A percentile compares a stretch with the other conserved stretches of the same genome.
Conservation (phyloP, 1,139 yeast species). For the Yamadazyma taylorii region DNA sequence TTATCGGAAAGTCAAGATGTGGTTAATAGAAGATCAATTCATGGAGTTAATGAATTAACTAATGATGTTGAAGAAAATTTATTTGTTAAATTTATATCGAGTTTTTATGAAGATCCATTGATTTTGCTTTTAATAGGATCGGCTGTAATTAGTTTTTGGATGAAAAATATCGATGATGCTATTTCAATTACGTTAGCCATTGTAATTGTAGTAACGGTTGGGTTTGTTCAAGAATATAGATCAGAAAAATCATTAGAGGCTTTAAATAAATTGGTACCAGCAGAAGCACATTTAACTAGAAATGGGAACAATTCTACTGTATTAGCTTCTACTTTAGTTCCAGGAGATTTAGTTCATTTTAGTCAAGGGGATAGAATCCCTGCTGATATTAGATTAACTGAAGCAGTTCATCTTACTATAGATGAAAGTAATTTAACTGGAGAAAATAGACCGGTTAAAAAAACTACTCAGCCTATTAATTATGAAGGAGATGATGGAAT, state of each 20-base stretch:
- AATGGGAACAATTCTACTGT: conserved; percentile 74
- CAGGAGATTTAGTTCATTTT: conserved; percentile 90
- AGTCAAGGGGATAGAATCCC: conserved; percentile 93
- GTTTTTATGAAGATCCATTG: conserved; percentile 86
- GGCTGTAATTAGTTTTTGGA: conserved; percentile 76
- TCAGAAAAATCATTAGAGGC: conserved; percentile 94
- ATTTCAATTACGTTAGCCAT: conserved; percentile 86
- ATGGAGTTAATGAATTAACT: conserved; percentile 76
- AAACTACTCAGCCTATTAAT: conserved; percentile 41
- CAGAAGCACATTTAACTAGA: conserved; percentile 86
- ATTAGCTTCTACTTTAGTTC: conserved; percentile 82
- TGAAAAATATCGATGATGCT: conserved; percentile 95
- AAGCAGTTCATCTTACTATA: conserved; percentile 73
- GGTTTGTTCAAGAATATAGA: conserved; percentile 93
- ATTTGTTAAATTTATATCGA: conserved; percentile 65
- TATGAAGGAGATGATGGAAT: conserved; percentile 21
- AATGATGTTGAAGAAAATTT: conserved; percentile 77
- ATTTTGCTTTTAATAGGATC: conserved; percentile 85
- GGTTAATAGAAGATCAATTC: conserved; percentile 63
- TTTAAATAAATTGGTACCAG: conserved; percentile 87
- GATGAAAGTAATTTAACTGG: conserved; percentile 96
- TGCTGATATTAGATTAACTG: conserved; percentile 81
- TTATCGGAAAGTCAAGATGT: conserved; percentile 69
- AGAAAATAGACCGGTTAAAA: conserved; percentile 83
- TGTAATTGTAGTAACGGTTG: conserved; percentile 87